phyloP scores from a whole-genome alignment of 2,329 filamentous ascomycete genomes.

The Hortaea sp. region DNA sequence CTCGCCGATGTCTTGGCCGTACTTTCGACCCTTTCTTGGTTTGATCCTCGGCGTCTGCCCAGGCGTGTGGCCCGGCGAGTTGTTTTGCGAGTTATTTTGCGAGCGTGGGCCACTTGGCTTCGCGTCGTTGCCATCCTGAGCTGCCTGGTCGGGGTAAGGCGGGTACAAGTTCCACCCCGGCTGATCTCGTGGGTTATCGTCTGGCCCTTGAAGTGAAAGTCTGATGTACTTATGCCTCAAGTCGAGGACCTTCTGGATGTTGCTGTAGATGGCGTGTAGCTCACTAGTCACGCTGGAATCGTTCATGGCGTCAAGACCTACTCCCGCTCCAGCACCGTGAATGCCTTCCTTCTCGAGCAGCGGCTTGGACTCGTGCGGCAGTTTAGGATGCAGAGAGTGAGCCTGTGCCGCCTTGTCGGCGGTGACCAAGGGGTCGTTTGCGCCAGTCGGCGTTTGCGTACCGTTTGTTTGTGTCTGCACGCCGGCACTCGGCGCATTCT shows the following conservation, averaged over 20 bases:
- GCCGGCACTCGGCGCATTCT: conserved; percentile 19
- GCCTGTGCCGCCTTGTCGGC: conserved; percentile 40
- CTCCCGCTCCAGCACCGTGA: conserved; percentile 47
- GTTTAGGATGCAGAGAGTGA: conserved; percentile 40
- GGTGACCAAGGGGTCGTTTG: conserved; percentile 10
- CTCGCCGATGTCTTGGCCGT: conserved; percentile 80
- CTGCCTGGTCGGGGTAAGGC: conserved; percentile 80
- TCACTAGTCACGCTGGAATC: conserved; percentile 77
- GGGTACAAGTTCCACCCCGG: conserved; percentile 82
- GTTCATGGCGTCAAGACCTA: conserved; percentile 56
- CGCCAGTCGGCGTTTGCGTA: background rate
- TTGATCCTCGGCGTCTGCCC: conserved; percentile 4
- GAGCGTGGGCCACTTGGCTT: background rate
- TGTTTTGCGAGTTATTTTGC: conserved; percentile 6
- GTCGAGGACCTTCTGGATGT: conserved; percentile 83
- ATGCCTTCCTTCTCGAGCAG: conserved; percentile 45
- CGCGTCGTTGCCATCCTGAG: conserved; percentile 41
- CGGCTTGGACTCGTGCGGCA: conserved; percentile 48
- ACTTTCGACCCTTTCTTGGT: conserved; percentile 57
- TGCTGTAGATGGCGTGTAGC: conserved; percentile 74
- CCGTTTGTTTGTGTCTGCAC: conserved; percentile 10
- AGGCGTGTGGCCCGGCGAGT: conserved; percentile 25
- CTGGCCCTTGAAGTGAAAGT: conserved; percentile 69
- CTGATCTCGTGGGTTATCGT: conserved; percentile 81
- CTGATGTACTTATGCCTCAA: conserved; percentile 80